These are phyloP conservation scores for Scorias spongiosa DNA, from an alignment of 2,329 filamentous ascomycete genomes.

Conservation along the genomic window DNA sequence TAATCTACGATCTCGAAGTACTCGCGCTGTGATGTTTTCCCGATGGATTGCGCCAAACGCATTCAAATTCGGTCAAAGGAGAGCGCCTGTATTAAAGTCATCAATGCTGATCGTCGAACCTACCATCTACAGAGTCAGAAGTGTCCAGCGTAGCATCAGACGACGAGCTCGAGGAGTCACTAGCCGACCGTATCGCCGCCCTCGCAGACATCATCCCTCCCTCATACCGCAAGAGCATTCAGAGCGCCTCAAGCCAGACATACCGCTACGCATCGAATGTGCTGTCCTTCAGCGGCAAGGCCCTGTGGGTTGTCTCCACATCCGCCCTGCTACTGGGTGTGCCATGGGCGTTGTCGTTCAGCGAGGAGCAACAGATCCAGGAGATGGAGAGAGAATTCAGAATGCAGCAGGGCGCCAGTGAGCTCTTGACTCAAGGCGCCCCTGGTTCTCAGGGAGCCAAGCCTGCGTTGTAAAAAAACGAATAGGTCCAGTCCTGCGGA, in stretches of 20 bases:
- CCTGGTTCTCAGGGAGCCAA: background rate
- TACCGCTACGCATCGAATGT: conserved; percentile 44
- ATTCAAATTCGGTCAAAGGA: background rate
- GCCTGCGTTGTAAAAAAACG: background rate
- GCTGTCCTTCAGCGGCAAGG: conserved; percentile 63
- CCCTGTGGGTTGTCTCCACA: conserved; percentile 81
- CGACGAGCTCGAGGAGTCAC: conserved; percentile 34
- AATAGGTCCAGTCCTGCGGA: background rate
- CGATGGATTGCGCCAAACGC: background rate
- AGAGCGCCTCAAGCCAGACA: conserved; percentile 32
- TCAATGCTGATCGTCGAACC: background rate
- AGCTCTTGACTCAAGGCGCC: conserved; percentile 32
- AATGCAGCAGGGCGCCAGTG: conserved; percentile 82
- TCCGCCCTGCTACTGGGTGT: conserved; percentile 80
- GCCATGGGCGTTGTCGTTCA: conserved; percentile 81
- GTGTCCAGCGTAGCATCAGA: conserved; percentile 52
- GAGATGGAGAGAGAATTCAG: conserved; percentile 97
- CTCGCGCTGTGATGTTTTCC: background rate
- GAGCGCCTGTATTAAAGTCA: background rate
- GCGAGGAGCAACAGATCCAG: conserved; percentile 89
- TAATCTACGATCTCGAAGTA: background rate
- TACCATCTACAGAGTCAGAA: conserved; percentile 48
- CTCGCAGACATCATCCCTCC: conserved; percentile 31
- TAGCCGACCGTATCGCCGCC: conserved; percentile 27
- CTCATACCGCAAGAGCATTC: conserved; percentile 27